phyloP scores from a whole-genome alignment of 805 yeast species.

The Candida maris region DNA sequence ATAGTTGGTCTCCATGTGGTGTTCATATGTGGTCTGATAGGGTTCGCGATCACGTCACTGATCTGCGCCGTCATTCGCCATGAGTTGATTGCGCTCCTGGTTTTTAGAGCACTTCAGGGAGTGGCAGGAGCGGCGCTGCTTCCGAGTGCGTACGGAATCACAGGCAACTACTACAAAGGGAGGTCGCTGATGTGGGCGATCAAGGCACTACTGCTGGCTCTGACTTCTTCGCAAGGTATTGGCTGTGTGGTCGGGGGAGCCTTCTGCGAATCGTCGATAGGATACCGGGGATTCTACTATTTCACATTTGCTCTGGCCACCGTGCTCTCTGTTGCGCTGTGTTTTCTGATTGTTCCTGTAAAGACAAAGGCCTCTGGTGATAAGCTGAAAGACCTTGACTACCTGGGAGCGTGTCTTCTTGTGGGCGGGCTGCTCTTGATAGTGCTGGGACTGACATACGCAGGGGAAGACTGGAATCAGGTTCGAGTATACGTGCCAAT shows the following conservation, averaged over 20 bases:
- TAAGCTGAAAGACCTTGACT: conserved; percentile 33
- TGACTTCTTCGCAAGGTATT: conserved; percentile 28
- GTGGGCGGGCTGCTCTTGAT: conserved; percentile 36
- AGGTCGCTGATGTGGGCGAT: conserved; percentile 11
- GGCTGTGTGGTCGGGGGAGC: conserved; percentile 46
- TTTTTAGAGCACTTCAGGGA: conserved; percentile 44
- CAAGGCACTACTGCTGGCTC: conserved; percentile 11
- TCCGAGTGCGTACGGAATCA: conserved; percentile 27
- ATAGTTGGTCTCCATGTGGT: conserved; percentile 34
- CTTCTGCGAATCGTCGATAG: conserved; percentile 34
- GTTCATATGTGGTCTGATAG: conserved; percentile 19
- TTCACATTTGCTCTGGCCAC: conserved; percentile 32
- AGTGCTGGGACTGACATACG: conserved; percentile 34
- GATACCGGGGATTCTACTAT: conserved; percentile 38
- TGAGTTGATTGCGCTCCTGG: conserved; percentile 33
- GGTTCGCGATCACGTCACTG: conserved; percentile 11
- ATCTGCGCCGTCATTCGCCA: conserved; percentile 35
- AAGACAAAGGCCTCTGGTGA: conserved; percentile 24
- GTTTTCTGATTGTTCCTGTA: conserved; percentile 28
- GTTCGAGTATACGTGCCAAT: conserved; percentile 27
- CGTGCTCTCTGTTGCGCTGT: conserved; percentile 17
- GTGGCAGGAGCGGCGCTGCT: conserved; percentile 38
- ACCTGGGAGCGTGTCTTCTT: conserved; percentile 30
- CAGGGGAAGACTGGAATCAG: conserved; percentile 39
- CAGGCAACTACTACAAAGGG: conserved; percentile 20